Base-by-base conservation (phyloP, 768 basidiomycete species). In the Suillus subluteus region DNA sequence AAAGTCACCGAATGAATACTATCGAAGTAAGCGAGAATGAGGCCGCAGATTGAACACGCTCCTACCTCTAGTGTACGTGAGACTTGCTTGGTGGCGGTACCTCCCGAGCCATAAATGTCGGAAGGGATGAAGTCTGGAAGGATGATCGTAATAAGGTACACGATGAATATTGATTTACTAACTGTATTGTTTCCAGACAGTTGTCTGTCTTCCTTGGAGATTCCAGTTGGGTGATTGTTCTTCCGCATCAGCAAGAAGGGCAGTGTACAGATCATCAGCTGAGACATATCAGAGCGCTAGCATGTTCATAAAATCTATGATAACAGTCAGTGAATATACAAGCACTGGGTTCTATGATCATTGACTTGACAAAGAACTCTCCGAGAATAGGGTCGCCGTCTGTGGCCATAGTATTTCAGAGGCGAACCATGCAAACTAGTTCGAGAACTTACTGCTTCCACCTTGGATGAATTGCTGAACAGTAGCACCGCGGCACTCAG, bases 1-100 rank as follows among this genome's bases (percentile, higher is more conserved):
- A 69, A 90, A 90, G 68, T 90, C 88, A 64, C 82, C 83, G 72
- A 90, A 90, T 2, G 88, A 82, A 69, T 89, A 82, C 88, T 89
- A 59, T 41, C 6, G 8, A 54, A 37, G 21, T 61, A 63, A 67
- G 58, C 16, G 30, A 56, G 40, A 26, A 43, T 52, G 18, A 52
- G 26, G 30, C 35, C 23, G 12, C 21, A 30, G 16, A n/a, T 65
- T 32, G 11, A 16, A 18, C 18, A 26, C 9, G 41, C 41, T 38
- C 68, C 32, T 69, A 87, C 87, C 79, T 90, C 88, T 11, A 88
- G 72, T 4, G 88, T 85, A 9, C 88, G 80, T 2, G 88, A 89
- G 7, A 86, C 88, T 69, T 88, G 87, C 72, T 86, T 87, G 0
- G 86, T 85, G 67, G 85, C 86, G 0, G 87, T 83, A 9, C 87